These are phyloP conservation scores for Penicillium malachiteum DNA, from an alignment of 495 filamentous ascomycete genomes.

Conservation along the genomic window DNA sequence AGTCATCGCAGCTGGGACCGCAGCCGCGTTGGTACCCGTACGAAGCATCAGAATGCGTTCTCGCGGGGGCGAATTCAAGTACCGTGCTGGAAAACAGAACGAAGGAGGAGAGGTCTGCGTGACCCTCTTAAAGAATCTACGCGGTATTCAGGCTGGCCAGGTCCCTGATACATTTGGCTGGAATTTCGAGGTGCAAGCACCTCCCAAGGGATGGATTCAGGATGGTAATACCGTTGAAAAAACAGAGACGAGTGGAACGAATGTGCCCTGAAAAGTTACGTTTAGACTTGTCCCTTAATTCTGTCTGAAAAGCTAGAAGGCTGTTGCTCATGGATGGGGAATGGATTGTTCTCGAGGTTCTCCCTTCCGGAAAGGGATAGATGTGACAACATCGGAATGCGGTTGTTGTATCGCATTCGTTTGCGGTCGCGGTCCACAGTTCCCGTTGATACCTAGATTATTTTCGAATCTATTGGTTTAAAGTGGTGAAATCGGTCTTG, in stretches of 20 bases:
- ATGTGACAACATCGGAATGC: conserved; percentile 22
- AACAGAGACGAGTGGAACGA: conserved; percentile 24
- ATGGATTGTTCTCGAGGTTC: not conserved
- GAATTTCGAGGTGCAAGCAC: conserved; percentile 44
- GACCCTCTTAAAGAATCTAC: conserved; percentile 69
- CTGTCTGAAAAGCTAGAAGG: not conserved
- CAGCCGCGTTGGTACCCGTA: conserved; percentile 88
- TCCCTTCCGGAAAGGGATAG: conserved; percentile 21
- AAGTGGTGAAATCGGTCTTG: not conserved
- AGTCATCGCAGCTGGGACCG: conserved; percentile 89
- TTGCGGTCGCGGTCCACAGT: not conserved
- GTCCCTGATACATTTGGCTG: conserved; percentile 74
- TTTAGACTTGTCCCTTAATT: not conserved
- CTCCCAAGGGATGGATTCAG: conserved; percentile 34
- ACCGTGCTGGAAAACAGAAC: conserved; percentile 57
- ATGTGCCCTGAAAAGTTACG: conserved; percentile 23
- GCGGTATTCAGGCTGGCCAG: conserved; percentile 82
- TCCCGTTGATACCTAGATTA: not conserved
- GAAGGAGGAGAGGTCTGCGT: conserved; percentile 72
- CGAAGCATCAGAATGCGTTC: conserved; percentile 76
- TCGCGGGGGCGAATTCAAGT: conserved; percentile 63
- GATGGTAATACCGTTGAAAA: conserved; percentile 16
- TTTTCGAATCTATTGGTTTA: not conserved
- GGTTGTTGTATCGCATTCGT: conserved; percentile 14
- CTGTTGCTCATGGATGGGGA: not conserved